Percentiles rank a stretch among this genome's conserved stretches.
Evolutionary conservation across 106 monocot genomes (phyloP).

Genomic region (Dioscorea alata): DNA sequence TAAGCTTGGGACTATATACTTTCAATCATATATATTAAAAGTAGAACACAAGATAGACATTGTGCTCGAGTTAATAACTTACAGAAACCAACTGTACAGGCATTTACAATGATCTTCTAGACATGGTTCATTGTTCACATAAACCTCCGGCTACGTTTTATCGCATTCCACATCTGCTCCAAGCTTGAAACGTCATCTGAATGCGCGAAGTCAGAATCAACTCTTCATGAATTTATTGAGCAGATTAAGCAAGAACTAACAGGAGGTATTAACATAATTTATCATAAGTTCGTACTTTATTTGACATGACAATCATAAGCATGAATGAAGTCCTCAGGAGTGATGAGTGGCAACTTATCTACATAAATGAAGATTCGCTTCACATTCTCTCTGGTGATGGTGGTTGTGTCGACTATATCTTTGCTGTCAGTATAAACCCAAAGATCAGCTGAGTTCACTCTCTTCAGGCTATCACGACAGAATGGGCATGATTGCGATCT

Average conservation of each 20-base stretch:
- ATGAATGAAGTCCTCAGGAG: slow-evolving; percentile 29
- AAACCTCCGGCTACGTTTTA: background rate
- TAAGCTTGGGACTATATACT: too few relatives aligned
- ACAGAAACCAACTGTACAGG: background rate
- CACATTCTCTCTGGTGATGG: slow-evolving; percentile 41
- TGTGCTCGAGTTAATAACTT: too few relatives aligned
- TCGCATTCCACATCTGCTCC: background rate
- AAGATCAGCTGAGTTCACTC: slow-evolving; percentile 32
- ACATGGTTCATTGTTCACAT: background rate
- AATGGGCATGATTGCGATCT: slow-evolving; percentile 79
- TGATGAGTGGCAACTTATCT: slow-evolving; percentile 56
- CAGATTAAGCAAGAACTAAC: background rate
- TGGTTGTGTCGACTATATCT: slow-evolving; percentile 45
- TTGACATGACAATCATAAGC: slow-evolving; percentile 34
- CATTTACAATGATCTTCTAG: slow-evolving; percentile 3
- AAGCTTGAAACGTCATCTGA: slow-evolving; percentile 6
- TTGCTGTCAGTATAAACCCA: slow-evolving; percentile 49
- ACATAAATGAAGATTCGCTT: slow-evolving; percentile 63
- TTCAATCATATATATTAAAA: too few relatives aligned
- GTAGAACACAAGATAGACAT: too few relatives aligned
- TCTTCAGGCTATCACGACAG: slow-evolving; percentile 58
- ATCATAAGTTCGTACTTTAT: slow-evolving; percentile 6
- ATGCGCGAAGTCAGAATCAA: slow-evolving; percentile 1
- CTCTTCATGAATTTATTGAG: slow-evolving; percentile 11
- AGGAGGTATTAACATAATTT: too few relatives aligned